Conservation (phyloP, 768 basidiomycete species). For the Chiua virens region DNA sequence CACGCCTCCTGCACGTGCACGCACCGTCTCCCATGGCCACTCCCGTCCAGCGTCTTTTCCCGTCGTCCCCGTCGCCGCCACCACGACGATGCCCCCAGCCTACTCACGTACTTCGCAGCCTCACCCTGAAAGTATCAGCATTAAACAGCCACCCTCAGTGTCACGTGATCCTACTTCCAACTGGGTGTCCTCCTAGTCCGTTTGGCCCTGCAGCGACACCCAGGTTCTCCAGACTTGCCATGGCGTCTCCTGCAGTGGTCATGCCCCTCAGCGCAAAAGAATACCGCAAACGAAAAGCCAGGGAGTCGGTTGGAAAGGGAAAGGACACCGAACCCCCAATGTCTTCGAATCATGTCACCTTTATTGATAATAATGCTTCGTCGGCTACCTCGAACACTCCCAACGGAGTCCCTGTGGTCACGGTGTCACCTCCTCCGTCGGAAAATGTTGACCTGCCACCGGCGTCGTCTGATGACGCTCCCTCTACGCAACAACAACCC, state of each 20-base stretch:
- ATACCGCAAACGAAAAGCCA: conserved; percentile 24
- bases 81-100: conserved; percentile 14
- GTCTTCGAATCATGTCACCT: conserved; percentile 9
- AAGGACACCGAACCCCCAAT: conserved; percentile 4
- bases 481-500: conserved; percentile 5
- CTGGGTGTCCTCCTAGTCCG: conserved; percentile 29
- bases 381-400: background rate
- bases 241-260: conserved; percentile 28
- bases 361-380: conserved; percentile 13
- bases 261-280: conserved; percentile 32
- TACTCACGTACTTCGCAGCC: conserved; percentile 17
- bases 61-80: background rate
- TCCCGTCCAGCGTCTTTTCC: conserved; percentile 20
- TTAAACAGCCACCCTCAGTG: conserved; percentile 18
- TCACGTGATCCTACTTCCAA: conserved; percentile 29
- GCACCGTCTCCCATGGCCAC: conserved; percentile 15
- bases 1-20: conserved; percentile 21
- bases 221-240: conserved; percentile 31
- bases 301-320: conserved; percentile 1
- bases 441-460: background rate
- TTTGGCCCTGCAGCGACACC: conserved; percentile 30
- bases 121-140: conserved; percentile 1
- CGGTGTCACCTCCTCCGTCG: conserved; percentile 15
- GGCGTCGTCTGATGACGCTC: background rate
- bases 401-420: conserved; percentile 9